These are phyloP conservation scores for Colletotrichum spinosum DNA, from an alignment of 2,329 filamentous ascomycete genomes.

Conservation along the genomic window DNA sequence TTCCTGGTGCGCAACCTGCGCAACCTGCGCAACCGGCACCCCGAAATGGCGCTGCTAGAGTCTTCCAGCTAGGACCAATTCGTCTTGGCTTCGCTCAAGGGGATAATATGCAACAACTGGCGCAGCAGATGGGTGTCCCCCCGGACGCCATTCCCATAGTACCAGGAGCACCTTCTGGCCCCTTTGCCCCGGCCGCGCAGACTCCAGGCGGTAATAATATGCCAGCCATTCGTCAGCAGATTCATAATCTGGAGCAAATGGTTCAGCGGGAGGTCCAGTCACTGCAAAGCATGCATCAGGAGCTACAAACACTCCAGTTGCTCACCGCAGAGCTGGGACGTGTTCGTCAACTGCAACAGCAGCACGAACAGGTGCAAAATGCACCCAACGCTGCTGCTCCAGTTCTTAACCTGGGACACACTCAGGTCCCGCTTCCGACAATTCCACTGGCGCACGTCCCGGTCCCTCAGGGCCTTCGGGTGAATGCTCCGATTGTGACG, in stretches of 20 bases:
- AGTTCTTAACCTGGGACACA: slow-evolving; percentile 40
- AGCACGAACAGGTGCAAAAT: slow-evolving; percentile 42
- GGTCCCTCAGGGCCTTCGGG: slow-evolving; percentile 43
- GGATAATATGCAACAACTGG: slow-evolving; percentile 74
- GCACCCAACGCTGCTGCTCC: slow-evolving; percentile 24
- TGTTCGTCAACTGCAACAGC: slow-evolving; percentile 66
- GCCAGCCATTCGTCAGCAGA: slow-evolving; percentile 67
- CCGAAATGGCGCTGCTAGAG: slow-evolving; percentile 59
- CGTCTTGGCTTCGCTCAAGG: slow-evolving; percentile 82
- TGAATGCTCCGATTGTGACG: slow-evolving; percentile 55
- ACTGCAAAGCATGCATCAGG: slow-evolving; percentile 73
- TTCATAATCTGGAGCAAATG: slow-evolving; percentile 75
- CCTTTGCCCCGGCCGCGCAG: slow-evolving; percentile 39
- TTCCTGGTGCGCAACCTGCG: slow-evolving; percentile 34
- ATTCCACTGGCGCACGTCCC: slow-evolving; percentile 31
- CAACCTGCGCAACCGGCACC: slow-evolving; percentile 42
- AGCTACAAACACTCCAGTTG: slow-evolving; percentile 75
- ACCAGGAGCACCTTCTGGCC: slow-evolving; percentile 28
- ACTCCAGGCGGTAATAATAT: slow-evolving; percentile 45
- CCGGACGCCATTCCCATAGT: slow-evolving; percentile 36
- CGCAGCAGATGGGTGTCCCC: slow-evolving; percentile 69
- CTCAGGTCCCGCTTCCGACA: slow-evolving; percentile 33
- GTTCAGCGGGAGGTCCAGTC: slow-evolving; percentile 74
- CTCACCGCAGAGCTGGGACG: slow-evolving; percentile 76
- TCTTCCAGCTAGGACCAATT: slow-evolving; percentile 81